Evolutionary conservation across 2,329 filamentous ascomycete species (phyloP).

Genomic region (Fusarium sp.): DNA sequence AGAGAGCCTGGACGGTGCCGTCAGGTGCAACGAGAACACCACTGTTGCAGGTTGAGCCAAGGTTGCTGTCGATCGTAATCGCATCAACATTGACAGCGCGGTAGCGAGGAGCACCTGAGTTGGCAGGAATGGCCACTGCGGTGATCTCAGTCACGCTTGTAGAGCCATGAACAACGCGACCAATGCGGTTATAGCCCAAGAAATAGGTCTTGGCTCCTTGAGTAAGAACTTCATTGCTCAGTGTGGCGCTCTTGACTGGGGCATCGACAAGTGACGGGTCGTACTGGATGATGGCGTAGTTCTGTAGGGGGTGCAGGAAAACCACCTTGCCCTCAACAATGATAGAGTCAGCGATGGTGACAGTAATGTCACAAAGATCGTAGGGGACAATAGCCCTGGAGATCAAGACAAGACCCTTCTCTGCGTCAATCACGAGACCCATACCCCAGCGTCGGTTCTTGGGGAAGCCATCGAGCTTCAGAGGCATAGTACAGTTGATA

Average conservation of each 20-base stretch:
- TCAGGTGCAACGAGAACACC: slow-evolving; percentile 92
- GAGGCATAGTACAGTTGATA: slow-evolving; percentile 90
- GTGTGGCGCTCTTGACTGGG: slow-evolving; percentile 88
- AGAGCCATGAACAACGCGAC: slow-evolving; percentile 92
- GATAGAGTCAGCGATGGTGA: slow-evolving; percentile 97
- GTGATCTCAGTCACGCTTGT: slow-evolving; percentile 98
- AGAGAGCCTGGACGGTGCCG: slow-evolving; percentile 93
- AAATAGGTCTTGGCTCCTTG: slow-evolving; percentile 97
- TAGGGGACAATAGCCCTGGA: slow-evolving; percentile 96
- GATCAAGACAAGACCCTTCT: slow-evolving; percentile 94
- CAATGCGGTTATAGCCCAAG: slow-evolving; percentile 97
- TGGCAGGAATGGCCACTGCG: slow-evolving; percentile 95
- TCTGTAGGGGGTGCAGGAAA: slow-evolving; percentile 96
- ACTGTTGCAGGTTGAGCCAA: slow-evolving; percentile 92
- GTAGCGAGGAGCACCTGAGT: slow-evolving; percentile 91
- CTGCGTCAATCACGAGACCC: slow-evolving; percentile 96
- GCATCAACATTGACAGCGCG: slow-evolving; percentile 96
- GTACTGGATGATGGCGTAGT: slow-evolving; percentile 96
- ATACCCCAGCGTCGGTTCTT: slow-evolving; percentile 95
- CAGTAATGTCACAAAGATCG: slow-evolving; percentile 94
- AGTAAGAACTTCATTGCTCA: slow-evolving; percentile 86
- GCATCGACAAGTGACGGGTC: slow-evolving; percentile 94
- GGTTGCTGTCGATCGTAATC: slow-evolving; percentile 94
- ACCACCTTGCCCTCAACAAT: slow-evolving; percentile 94
- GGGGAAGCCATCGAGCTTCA: slow-evolving; percentile 98